Percentiles rank a stretch among this genome's conserved stretches.
Evolutionary conservation across 352 stramenopile species (phyloP).

Genomic region (Globisporangium sylvaticum): DNA sequence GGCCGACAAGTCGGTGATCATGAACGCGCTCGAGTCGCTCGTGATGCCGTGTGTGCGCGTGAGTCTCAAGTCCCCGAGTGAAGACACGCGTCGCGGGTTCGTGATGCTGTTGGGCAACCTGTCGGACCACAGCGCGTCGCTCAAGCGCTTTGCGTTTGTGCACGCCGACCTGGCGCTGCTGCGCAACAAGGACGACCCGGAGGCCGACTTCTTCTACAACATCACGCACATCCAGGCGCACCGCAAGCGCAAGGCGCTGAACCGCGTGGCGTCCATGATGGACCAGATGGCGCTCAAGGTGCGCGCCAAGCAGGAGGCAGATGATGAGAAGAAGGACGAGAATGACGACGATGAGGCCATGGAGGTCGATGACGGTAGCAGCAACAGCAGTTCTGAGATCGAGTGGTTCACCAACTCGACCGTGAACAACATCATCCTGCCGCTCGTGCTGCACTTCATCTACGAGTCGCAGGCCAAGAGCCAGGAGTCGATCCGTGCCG

Average conservation of each 20-base stretch:
- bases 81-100: constrained; percentile 82
- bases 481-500: constrained; percentile 91
- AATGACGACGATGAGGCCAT: constrained; percentile 17
- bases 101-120: constrained; percentile 77
- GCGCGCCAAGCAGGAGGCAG: constrained; percentile 10
- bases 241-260: constrained; percentile 89
- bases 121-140: constrained; percentile 37
- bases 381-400: neutral
- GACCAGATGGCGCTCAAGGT: constrained; percentile 51
- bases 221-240: constrained; percentile 98
- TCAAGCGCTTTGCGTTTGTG: constrained; percentile 48
- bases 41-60: constrained; percentile 86
- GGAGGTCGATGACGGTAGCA: constrained; percentile 11
- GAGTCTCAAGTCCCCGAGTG: constrained; percentile 71
- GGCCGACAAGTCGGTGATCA: constrained; percentile 35
- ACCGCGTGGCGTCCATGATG: constrained; percentile 88
- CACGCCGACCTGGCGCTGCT: constrained; percentile 65
- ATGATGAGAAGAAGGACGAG: neutral
- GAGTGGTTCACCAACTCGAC: constrained; percentile 82
- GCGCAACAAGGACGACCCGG: constrained; percentile 80
- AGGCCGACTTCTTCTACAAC: constrained; percentile 99
- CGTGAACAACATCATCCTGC: constrained; percentile 92
- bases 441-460: constrained; percentile 94
- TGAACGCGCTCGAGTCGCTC: constrained; percentile 82
- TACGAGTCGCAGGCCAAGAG: constrained; percentile 93